A percentile compares a stretch with the other conserved stretches of the same genome.
Conservation (phyloP, 1,284 basidiomycete species). For the Vanrija sp. region DNA sequence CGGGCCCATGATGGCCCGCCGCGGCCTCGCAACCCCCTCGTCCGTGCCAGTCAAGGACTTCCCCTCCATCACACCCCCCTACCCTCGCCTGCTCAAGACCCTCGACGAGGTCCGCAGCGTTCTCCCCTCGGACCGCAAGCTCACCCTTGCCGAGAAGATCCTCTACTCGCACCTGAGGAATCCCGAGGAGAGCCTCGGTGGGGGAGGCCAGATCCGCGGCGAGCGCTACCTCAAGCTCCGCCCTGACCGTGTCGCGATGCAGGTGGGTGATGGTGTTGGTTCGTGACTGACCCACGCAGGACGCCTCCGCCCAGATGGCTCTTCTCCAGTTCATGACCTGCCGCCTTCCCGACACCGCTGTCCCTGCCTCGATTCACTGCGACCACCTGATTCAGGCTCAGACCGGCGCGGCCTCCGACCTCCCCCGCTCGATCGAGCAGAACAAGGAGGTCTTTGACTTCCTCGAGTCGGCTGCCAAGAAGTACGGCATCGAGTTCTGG, state of each 20-base stretch:
- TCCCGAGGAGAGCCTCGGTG: constrained; percentile 65
- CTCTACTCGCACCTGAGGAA: constrained; percentile 88
- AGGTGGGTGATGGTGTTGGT: too few relatives aligned
- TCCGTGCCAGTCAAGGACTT: constrained; percentile 46
- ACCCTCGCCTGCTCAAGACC: constrained; percentile 69
- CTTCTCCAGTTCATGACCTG: constrained; percentile 99
- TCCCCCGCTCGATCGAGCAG: constrained; percentile 84
- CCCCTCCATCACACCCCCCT: constrained; percentile 83
- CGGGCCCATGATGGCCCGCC: constrained; percentile 9
- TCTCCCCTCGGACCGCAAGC: constrained; percentile 57
- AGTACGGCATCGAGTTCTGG: constrained; percentile 99
- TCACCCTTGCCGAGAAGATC: constrained; percentile 97
- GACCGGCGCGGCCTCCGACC: constrained; percentile 86
- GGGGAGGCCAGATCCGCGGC: constrained; percentile 69
- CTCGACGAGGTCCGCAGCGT: constrained; percentile 68
- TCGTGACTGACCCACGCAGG: constrained; percentile 48
- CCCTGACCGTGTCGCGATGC: constrained; percentile 96
- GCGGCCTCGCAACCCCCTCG: constrained; percentile 44
- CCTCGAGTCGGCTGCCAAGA: constrained; percentile 93
- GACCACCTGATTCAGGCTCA: constrained; percentile 99
- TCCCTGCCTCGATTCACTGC: constrained; percentile 91
- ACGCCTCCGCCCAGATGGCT: constrained; percentile 93
- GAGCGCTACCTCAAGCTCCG: constrained; percentile 84
- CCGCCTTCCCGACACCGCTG: constrained; percentile 76
- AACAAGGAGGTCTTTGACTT: constrained; percentile 99